A percentile compares a stretch with the other conserved stretches of the same genome.
These are phyloP conservation scores for Oryza rufipogon DNA, from an alignment of 176 grass and related monocot species.

Conservation along the genomic window DNA sequence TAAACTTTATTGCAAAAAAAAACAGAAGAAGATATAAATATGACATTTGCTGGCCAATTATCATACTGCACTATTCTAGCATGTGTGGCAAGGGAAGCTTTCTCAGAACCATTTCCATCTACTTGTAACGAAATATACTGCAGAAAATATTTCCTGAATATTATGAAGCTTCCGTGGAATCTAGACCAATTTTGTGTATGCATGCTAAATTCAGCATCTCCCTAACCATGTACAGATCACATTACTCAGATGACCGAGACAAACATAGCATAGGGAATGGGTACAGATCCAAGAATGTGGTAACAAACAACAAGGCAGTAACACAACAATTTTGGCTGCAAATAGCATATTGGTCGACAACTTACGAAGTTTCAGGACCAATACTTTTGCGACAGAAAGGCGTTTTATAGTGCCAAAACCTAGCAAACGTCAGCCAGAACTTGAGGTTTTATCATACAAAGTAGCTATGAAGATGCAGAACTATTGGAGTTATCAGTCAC, in stretches of 20 bases:
- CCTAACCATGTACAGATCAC: neutral
- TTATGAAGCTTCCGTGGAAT: neutral
- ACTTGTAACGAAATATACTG: neutral
- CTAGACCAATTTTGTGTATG: neutral
- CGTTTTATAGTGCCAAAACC: neutral
- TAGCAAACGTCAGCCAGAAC: neutral
- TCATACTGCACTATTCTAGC: conserved; percentile 1
- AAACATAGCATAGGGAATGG: neutral
- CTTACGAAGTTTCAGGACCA: conserved; percentile 5
- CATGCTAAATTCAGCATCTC: neutral
- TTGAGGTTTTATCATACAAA: neutral
- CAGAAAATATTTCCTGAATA: neutral
- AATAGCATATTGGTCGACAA: neutral
- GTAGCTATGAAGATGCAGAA: neutral
- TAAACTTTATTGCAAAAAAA: neutral
- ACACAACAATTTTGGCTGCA: neutral
- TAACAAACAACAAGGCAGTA: neutral
- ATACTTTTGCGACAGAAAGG: neutral
- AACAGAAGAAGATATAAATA: neutral
- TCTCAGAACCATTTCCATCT: neutral
- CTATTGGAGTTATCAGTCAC: neutral
- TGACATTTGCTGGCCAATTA: neutral
- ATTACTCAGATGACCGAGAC: neutral
- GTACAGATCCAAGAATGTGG: neutral
- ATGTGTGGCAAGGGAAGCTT: neutral